phyloP scores from a whole-genome alignment of 495 filamentous ascomycete genomes.

The Talaromyces liani region DNA sequence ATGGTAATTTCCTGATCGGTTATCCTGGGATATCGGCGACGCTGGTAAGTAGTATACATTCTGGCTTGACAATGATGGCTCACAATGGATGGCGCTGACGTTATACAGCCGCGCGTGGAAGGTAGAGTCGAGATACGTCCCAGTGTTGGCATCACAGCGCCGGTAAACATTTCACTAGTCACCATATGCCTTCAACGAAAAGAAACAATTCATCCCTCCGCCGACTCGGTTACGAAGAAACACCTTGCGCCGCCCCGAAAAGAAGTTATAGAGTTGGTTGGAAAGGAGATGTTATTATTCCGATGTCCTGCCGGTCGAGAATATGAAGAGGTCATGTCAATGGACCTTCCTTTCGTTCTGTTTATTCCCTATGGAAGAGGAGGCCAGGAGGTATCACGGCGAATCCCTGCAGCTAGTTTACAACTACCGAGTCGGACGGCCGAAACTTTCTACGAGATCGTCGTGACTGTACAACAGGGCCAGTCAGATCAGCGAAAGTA shows the following conservation, averaged over 20 bases:
- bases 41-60: slow-evolving; percentile 54
- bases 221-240: slow-evolving; percentile 87
- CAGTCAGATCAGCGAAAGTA: slow-evolving; percentile 80
- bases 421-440: slow-evolving; percentile 86
- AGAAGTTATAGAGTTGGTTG: slow-evolving; percentile 85
- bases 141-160: slow-evolving; percentile 69
- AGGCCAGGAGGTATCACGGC: slow-evolving; percentile 75
- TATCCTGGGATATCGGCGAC: slow-evolving; percentile 98
- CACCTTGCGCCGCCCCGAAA: slow-evolving; percentile 87
- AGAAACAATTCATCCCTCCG: slow-evolving; percentile 94
- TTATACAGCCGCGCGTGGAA: slow-evolving; percentile 77
- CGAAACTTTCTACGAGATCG: slow-evolving; percentile 94
- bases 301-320: slow-evolving; percentile 77
- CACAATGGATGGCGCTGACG: not conserved
- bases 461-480: slow-evolving; percentile 92
- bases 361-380: slow-evolving; percentile 94
- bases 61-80: not conserved
- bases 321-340: slow-evolving; percentile 81
- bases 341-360: slow-evolving; percentile 95
- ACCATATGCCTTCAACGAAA: slow-evolving; percentile 87
- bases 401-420: slow-evolving; percentile 87
- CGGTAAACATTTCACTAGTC: slow-evolving; percentile 86
- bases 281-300: slow-evolving; percentile 90
- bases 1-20: slow-evolving; percentile 92
- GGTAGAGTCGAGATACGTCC: slow-evolving; percentile 97